phyloP scores from a whole-genome alignment of 208 protist species.

The Zelonia costaricensis region DNA sequence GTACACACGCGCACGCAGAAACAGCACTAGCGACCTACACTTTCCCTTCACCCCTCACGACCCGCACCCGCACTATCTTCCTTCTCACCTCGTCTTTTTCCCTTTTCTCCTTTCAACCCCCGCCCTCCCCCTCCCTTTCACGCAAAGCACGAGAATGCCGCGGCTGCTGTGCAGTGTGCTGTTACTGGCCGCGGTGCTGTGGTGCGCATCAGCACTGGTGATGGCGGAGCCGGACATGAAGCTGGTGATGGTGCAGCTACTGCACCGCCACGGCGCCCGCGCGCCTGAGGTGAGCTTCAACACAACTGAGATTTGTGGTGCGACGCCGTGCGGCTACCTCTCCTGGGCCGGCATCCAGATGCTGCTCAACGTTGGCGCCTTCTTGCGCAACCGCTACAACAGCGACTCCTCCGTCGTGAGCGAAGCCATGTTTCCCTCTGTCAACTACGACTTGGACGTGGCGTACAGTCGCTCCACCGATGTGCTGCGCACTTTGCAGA shows the following conservation, averaged over 20 bases:
- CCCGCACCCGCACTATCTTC: neutral
- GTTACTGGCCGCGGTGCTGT: constrained; percentile 2
- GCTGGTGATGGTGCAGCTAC: constrained; percentile 35
- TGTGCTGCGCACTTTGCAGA: constrained; percentile 51
- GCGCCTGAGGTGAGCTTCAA: constrained; percentile 23
- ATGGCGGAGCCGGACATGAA: constrained; percentile 9
- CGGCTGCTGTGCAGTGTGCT: too few relatives aligned
- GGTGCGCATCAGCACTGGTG: neutral
- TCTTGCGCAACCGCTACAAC: constrained; percentile 48
- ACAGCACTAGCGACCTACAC: too few relatives aligned
- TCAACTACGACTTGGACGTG: constrained; percentile 37
- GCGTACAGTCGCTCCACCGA: constrained; percentile 53
- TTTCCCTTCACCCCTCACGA: too few relatives aligned
- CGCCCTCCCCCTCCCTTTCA: neutral
- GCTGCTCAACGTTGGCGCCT: constrained; percentile 35
- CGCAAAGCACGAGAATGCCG: neutral
- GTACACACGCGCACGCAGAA: too few relatives aligned
- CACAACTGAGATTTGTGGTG: constrained; percentile 33
- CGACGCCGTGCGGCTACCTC: constrained; percentile 46
- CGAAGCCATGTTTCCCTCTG: constrained; percentile 32
- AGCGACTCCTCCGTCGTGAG: constrained; percentile 16
- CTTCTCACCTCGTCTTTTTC: constrained; percentile 4
- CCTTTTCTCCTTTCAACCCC: constrained; percentile 3
- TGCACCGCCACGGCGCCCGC: constrained; percentile 59
- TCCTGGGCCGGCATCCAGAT: constrained; percentile 32